phyloP scores from a whole-genome alignment of 75 land plant species.

The Picea glauca region DNA sequence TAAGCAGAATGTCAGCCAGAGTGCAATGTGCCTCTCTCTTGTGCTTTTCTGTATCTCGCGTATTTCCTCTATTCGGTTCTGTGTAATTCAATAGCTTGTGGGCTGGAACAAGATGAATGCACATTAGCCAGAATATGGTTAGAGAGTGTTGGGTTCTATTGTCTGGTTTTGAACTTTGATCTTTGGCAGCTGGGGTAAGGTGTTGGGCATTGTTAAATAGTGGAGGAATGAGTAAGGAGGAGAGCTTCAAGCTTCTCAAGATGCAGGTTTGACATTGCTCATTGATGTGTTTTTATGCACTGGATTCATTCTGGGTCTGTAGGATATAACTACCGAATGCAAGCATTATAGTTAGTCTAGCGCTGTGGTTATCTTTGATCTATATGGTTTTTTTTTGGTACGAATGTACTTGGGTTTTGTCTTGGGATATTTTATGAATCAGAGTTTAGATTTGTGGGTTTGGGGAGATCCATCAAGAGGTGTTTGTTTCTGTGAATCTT shows the following conservation, averaged over 20 bases:
- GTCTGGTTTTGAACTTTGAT: neutral
- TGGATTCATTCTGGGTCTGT: neutral
- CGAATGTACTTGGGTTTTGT: neutral
- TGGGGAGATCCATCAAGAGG: neutral
- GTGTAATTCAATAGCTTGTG: no score
- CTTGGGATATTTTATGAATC: neutral
- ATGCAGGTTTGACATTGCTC: conserved; percentile 31
- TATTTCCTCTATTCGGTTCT: no score
- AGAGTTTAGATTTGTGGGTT: neutral
- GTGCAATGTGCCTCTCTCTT: no score
- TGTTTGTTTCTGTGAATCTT: no score
- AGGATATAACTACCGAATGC: neutral
- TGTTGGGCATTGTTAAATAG: neutral
- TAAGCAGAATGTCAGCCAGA: no score
- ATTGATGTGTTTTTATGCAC: neutral
- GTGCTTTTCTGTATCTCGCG: no score
- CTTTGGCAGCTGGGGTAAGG: neutral
- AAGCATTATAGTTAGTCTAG: neutral
- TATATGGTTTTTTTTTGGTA: neutral
- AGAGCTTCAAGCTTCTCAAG: conserved; percentile 38
- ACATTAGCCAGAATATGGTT: neutral
- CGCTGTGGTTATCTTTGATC: neutral
- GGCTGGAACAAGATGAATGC: neutral
- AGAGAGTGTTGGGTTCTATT: neutral
- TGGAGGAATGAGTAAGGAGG: conserved; percentile 56